Base-by-base conservation (phyloP, 1,284 basidiomycete species). In the Laetiporus sulphureus region DNA sequence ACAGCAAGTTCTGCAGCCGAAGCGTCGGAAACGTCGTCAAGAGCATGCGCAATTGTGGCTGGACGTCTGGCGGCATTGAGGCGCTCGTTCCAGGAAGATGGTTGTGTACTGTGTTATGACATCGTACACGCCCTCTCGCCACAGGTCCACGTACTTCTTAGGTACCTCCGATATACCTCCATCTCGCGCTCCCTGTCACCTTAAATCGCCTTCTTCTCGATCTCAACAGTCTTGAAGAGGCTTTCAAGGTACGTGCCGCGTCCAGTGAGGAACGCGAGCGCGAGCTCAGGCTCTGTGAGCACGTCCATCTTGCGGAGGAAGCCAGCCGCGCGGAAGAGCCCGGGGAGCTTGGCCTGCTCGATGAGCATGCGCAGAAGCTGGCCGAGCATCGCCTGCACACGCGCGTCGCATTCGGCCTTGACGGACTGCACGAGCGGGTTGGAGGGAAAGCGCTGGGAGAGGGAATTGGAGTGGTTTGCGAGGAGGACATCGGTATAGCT, bases 41-140 rank as follows among this genome's bases (percentile, higher is more conserved):
- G 23, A 85, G 60, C 15, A 71, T 64, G 39, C 69, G 71, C 7
- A 77, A 54, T 25, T 52, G 52, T 10, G 56, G n/a, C n/a, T n/a
- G n/a, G n/a, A n/a, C n/a, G n/a, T n/a, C n/a, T 35, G 46, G 51
- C 18, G 47, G 49, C 48, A 45, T 50, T 43, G 42, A n/a, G n/a
- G 45, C 12, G 46, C 49, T 30, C 75, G 74, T 47, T 90, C 85
- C 38, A 93, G 76, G 63, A 98, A 97, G 47, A 97, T 91, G 30
- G 91, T 83, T 2, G 83, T 77, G 55, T 83, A 96, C 61, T 96
- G 92, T 13, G 83, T 85, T 50, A 95, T 75, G 52, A 94, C 82
- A 59, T 98, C 93, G 62, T 93, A 87, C 19, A 93, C 83, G 40
- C 89, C 82, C 63, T 97, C 93, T 36, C 93, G 73, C 84, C 93